Conservation (phyloP, 352 stramenopile species). For the Phytophthora sp. region DNA sequence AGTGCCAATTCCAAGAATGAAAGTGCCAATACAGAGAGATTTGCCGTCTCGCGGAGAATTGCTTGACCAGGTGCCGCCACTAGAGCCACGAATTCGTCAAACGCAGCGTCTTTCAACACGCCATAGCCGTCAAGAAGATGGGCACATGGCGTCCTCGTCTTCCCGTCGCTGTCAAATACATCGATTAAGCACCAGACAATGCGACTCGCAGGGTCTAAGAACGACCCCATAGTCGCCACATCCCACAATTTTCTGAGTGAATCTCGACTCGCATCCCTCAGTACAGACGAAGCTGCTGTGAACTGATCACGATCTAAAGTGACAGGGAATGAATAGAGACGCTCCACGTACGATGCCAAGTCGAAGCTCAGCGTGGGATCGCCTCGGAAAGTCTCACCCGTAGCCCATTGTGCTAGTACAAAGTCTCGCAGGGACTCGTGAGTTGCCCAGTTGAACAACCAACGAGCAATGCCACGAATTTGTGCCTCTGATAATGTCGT, state of each 20-base stretch:
- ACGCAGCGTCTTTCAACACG: constrained; percentile 22
- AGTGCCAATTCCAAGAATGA: constrained; percentile 46
- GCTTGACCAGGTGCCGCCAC: no score
- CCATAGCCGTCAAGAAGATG: constrained; percentile 56
- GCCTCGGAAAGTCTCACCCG: constrained; percentile 49
- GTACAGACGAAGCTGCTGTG: constrained; percentile 11
- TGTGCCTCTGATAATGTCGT: constrained; percentile 49
- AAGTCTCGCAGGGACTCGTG: constrained; percentile 53
- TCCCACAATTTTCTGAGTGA: constrained; percentile 57
- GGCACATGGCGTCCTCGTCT: constrained; percentile 21
- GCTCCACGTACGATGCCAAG: constrained; percentile 32
- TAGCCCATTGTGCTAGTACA: constrained; percentile 56
- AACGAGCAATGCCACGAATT: constrained; percentile 49
- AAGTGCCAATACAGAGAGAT: constrained; percentile 50
- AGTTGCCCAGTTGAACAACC: constrained; percentile 57
- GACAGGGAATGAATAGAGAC: constrained; percentile 36
- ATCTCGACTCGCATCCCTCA: constrained; percentile 8
- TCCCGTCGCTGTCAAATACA: constrained; percentile 15
- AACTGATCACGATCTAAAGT: constrained; percentile 22
- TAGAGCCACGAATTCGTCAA: constrained; percentile 37
- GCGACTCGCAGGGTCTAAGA: constrained; percentile 50
- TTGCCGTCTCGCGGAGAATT: constrained; percentile 30
- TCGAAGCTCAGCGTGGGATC: constrained; percentile 30
- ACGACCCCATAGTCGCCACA: constrained; percentile 37
- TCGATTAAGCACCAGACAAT: constrained; percentile 58